Evolutionary conservation across 306 rosid species (phyloP).

Genomic region (Castanea mollissima): DNA sequence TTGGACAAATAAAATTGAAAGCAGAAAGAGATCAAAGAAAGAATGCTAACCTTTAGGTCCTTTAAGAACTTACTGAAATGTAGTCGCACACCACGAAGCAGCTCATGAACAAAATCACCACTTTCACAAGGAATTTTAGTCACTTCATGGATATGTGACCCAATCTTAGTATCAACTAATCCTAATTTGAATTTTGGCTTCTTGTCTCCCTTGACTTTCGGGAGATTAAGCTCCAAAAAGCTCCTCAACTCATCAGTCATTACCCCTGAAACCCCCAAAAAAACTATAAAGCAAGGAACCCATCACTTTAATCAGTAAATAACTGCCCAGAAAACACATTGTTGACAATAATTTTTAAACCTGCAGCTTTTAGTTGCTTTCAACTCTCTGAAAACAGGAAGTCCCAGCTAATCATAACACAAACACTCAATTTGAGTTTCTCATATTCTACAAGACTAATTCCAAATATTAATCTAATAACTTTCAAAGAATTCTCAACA

Average conservation of each 20-base stretch:
- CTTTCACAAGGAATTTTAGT: slow-evolving; percentile 89
- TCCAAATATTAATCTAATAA: background rate
- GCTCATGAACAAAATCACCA: slow-evolving; percentile 73
- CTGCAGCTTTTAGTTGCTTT: background rate
- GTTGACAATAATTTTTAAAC: background rate
- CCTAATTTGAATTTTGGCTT: slow-evolving; percentile 83
- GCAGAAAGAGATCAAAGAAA: background rate
- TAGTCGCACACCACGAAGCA: slow-evolving; percentile 75
- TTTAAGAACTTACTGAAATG: slow-evolving; percentile 70
- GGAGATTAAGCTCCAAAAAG: slow-evolving; percentile 81
- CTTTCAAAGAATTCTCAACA: background rate
- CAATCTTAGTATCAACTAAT: slow-evolving; percentile 76
- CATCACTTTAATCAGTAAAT: background rate
- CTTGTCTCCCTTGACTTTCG: slow-evolving; percentile 80
- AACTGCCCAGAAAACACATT: background rate
- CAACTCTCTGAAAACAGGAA: background rate
- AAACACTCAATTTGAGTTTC: background rate
- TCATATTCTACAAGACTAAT: background rate
- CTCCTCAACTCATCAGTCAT: slow-evolving; percentile 83
- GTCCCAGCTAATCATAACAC: background rate
- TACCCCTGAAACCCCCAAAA: slow-evolving; percentile 45
- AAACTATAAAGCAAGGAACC: background rate
- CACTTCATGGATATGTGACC: slow-evolving; percentile 71
- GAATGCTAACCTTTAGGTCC: slow-evolving; percentile 68
- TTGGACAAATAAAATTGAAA: background rate